Conservation (phyloP, 139 green algal species). For the Raphidocelis subcapitata region DNA sequence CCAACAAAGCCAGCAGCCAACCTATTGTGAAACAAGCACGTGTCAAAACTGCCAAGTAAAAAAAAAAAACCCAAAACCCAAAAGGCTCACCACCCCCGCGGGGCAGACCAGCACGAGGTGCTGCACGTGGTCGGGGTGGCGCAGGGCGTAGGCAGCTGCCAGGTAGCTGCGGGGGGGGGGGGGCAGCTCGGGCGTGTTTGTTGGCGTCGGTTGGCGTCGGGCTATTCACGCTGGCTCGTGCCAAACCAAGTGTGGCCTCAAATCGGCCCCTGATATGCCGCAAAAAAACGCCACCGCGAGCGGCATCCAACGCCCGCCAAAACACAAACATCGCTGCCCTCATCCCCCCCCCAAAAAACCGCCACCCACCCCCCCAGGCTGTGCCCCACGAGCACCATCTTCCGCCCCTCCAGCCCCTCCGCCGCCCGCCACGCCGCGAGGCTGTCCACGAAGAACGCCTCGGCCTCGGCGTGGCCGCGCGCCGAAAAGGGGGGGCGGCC, state of each 20-base stretch:
- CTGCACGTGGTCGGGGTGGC: slow-evolving; percentile 77
- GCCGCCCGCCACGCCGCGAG: slow-evolving; percentile 66
- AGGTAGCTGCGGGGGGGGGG: slow-evolving; percentile 57
- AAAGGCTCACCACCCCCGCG: slow-evolving; percentile 69
- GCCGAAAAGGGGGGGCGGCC: slow-evolving; percentile 72
- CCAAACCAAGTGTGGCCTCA: too few species aligned
- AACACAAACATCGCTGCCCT: too few species aligned
- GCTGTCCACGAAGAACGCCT: slow-evolving; percentile 81
- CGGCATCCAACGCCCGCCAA: too few species aligned
- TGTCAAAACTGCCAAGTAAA: not conserved
- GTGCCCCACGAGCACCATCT: slow-evolving; percentile 81
- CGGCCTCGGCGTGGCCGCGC: slow-evolving; percentile 48
- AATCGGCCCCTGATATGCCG: too few species aligned
- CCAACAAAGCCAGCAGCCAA: too few species aligned
- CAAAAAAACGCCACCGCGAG: too few species aligned
- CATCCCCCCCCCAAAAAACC: too few species aligned
- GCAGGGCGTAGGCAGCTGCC: slow-evolving; percentile 75
- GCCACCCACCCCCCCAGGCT: slow-evolving; percentile 49
- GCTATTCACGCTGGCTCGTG: too few species aligned
- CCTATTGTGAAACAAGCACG: not conserved
- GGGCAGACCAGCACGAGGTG: slow-evolving; percentile 89
- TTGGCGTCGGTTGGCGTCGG: too few species aligned
- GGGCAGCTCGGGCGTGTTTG: too few species aligned
- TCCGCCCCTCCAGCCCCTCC: slow-evolving; percentile 49
- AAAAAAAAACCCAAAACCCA: not conserved